Percentiles rank a stretch among this genome's conserved stretches.
Conservation (phyloP, 495 filamentous ascomycete species). For the Xylaria curta region DNA sequence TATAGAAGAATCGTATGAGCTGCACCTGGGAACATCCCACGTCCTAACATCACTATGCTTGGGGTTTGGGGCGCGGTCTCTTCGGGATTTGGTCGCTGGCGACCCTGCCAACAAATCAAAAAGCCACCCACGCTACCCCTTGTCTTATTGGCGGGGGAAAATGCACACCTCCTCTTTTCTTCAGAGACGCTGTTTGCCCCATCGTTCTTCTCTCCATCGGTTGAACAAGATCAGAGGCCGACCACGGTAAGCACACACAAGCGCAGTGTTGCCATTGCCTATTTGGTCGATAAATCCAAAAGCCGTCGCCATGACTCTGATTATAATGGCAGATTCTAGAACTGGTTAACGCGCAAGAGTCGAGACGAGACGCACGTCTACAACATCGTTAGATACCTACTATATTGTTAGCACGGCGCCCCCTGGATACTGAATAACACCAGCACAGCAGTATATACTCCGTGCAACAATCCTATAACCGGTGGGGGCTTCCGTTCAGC, state of each 20-base stretch:
- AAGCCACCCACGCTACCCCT: slow-evolving; percentile 21
- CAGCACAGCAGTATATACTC: slow-evolving; percentile 23
- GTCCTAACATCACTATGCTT: slow-evolving; percentile 26
- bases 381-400: slow-evolving; percentile 2
- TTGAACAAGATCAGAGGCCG: slow-evolving; percentile 23
- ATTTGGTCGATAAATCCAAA: slow-evolving; percentile 25
- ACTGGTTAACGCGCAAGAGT: slow-evolving; percentile 32
- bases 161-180: slow-evolving; percentile 38
- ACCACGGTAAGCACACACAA: slow-evolving; percentile 23
- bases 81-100: slow-evolving; percentile 41
- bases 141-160: slow-evolving; percentile 35
- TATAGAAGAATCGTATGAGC: not conserved
- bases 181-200: slow-evolving; percentile 22
- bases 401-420: slow-evolving; percentile 13
- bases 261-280: slow-evolving; percentile 21
- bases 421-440: not conserved
- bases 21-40: slow-evolving; percentile 9
- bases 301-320: slow-evolving; percentile 20
- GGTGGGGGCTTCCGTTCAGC: slow-evolving; percentile 35
- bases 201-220: slow-evolving; percentile 26
- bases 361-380: slow-evolving; percentile 25
- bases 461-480: slow-evolving; percentile 33
- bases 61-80: slow-evolving; percentile 33
- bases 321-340: slow-evolving; percentile 34
- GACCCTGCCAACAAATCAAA: slow-evolving; percentile 31